Conservation (phyloP, 2,329 filamentous ascomycete species). For the Cordyceps cicadae region DNA sequence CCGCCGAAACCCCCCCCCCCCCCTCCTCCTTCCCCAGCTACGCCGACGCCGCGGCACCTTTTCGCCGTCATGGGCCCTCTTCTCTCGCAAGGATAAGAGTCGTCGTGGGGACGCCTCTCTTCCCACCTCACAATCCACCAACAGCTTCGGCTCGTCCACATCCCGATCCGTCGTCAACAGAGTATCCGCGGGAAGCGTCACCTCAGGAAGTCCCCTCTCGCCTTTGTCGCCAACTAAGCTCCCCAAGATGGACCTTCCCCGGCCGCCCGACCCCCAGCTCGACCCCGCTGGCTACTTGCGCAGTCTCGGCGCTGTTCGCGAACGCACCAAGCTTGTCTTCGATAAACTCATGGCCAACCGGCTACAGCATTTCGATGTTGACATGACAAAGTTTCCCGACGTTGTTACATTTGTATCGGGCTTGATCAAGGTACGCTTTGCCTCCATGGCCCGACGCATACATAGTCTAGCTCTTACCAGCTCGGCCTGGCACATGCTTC, state of each 20-base stretch:
- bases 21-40: not conserved
- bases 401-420: slow-evolving; percentile 83
- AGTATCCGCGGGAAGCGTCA: slow-evolving; percentile 41
- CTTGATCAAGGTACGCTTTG: slow-evolving; percentile 73
- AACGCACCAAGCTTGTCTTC: slow-evolving; percentile 64
- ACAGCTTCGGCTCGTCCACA: slow-evolving; percentile 42
- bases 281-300: slow-evolving; percentile 87
- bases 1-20: not conserved
- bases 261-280: slow-evolving; percentile 75
- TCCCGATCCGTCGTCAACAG: slow-evolving; percentile 43
- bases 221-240: slow-evolving; percentile 48
- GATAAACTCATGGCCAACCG: slow-evolving; percentile 70
- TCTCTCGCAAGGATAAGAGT: slow-evolving; percentile 46
- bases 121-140: slow-evolving; percentile 38
- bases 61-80: slow-evolving; percentile 42
- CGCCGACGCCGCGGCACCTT: not conserved
- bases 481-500: too few relatives aligned
- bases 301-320: slow-evolving; percentile 80
- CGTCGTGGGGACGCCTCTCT: slow-evolving; percentile 34
- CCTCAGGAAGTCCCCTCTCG: slow-evolving; percentile 39
- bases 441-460: not conserved
- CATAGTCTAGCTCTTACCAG: not conserved
- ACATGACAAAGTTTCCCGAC: slow-evolving; percentile 73
- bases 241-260: slow-evolving; percentile 72
- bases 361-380: slow-evolving; percentile 80